A percentile compares a stretch with the other conserved stretches of the same genome.
These are phyloP conservation scores for Lodderomyces oxycetoniae DNA, from an alignment of 1,139 yeast species.

Conservation along the genomic window DNA sequence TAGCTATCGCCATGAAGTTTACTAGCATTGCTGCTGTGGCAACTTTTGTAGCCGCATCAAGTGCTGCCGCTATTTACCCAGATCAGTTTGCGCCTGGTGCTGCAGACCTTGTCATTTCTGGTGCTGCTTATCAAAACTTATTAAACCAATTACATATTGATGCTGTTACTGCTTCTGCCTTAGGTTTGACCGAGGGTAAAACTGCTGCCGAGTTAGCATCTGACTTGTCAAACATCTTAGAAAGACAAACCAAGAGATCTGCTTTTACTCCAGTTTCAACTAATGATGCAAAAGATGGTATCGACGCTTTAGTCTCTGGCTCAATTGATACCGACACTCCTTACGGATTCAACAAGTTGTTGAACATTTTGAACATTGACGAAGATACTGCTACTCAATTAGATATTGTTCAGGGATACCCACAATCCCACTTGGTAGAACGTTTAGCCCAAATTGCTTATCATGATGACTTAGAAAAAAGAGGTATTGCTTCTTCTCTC, in stretches of 20 bases:
- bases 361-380: too few species aligned
- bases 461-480: too few species aligned
- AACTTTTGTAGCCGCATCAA: neutral
- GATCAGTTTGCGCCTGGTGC: neutral
- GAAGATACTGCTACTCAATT: too few species aligned
- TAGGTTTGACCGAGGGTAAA: constrained; percentile 1
- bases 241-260: too few species aligned
- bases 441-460: too few species aligned
- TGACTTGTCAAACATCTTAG: neutral
- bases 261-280: too few species aligned
- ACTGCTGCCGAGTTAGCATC: neutral
- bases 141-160: neutral
- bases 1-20: neutral
- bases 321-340: too few species aligned
- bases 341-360: too few species aligned
- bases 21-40: neutral
- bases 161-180: neutral
- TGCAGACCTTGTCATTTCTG: neutral
- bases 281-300: neutral
- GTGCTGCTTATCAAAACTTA: neutral
- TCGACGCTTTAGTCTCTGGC: neutral
- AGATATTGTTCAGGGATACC: too few species aligned
- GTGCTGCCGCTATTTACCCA: neutral
- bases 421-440: too few species aligned
- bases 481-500: too few species aligned